Evolutionary conservation across 2,329 filamentous ascomycete genomes (phyloP).

Genomic region (Dothiorella sarmentorum): DNA sequence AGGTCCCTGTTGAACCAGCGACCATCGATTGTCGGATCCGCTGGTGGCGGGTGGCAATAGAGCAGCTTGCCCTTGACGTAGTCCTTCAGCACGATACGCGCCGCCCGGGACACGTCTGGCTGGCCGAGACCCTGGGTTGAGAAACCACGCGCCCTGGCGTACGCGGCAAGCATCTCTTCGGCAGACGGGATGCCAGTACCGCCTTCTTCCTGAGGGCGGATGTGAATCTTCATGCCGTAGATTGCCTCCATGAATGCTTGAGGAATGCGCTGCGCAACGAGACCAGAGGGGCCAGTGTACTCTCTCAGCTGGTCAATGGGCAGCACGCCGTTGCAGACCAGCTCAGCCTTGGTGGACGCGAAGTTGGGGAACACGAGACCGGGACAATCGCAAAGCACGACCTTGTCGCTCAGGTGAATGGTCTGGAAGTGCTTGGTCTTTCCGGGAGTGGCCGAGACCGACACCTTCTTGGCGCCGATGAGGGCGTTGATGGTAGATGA

Average conservation of each 20-base stretch:
- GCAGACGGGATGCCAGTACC: conserved; percentile 84
- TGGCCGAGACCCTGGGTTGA: conserved; percentile 84
- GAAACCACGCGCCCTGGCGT: conserved; percentile 86
- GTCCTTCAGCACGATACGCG: conserved; percentile 87
- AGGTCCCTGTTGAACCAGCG: conserved; percentile 82
- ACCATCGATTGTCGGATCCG: conserved; percentile 61
- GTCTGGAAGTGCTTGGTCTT: conserved; percentile 99
- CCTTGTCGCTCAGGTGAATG: conserved; percentile 83
- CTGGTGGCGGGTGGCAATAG: conserved; percentile 83
- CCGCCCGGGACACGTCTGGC: conserved; percentile 89
- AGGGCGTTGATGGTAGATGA: conserved; percentile 98
- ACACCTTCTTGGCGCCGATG: conserved; percentile 98
- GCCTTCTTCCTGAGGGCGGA: conserved; percentile 80
- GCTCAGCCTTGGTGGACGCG: conserved; percentile 89
- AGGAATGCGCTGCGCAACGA: conserved; percentile 83
- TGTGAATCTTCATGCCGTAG: conserved; percentile 87
- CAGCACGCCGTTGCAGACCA: conserved; percentile 90
- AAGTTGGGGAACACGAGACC: conserved; percentile 99
- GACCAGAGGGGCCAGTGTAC: conserved; percentile 77
- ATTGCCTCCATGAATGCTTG: conserved; percentile 85
- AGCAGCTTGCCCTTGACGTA: conserved; percentile 96
- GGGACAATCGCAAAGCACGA: conserved; percentile 94
- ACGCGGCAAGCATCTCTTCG: conserved; percentile 79
- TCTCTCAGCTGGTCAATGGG: conserved; percentile 96
- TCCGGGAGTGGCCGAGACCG: conserved; percentile 92